Evolutionary conservation across 2,329 filamentous ascomycete genomes (phyloP), one percentile per base, ranked within the genome.

Genomic region (Dryadomyces quercus-mongolicae): DNA sequence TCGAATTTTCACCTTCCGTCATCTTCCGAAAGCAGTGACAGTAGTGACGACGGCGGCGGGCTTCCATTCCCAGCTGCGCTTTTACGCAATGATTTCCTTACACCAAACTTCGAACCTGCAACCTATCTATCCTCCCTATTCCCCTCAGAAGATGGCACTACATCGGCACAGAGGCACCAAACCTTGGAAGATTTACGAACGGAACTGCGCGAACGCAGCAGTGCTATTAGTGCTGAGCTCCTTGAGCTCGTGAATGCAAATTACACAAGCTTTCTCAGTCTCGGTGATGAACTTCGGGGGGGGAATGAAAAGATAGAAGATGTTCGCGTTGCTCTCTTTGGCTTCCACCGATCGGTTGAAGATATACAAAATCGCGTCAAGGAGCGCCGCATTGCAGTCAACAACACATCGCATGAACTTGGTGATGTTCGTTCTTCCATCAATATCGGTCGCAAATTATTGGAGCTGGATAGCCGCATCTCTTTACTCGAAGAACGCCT

Each of bases 211-310:
- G 81, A 90, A 56, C 79, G 94, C 52, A 88, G 84, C 61, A 81
- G 87, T 61, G 78, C 85, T 20, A 84, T 98, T 57, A 87, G 84
- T 63, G 81, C 85, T 58, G 93, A 98, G 71, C 77, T 98, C 2
- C 76, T 98, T 18, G 92, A 96, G 70, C 80, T 98, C 8, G 93
- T 98, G 60, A 98, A 98, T 65, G 80, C 85, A 52, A 95, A 98
- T 69, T 97, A 98, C 67, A 85, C 89, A 49, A 86, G 92, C 55
- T 98, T 98, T 62, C 70, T 98, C 5, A 84, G 84, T 0, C 71
- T 98, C 0, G 94, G 93, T 0, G 82, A 79, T 49, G 87, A 89
- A 62, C 71, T 98, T 46, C 81, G 82, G 53, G 91, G 91, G 2
- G 94, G 94, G 8, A 91, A 95, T 64, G 92, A 96, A 63, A 87